Evolutionary conservation across 1,139 yeast genomes (phyloP).

Genomic region (Blastobotrys serpentis): DNA sequence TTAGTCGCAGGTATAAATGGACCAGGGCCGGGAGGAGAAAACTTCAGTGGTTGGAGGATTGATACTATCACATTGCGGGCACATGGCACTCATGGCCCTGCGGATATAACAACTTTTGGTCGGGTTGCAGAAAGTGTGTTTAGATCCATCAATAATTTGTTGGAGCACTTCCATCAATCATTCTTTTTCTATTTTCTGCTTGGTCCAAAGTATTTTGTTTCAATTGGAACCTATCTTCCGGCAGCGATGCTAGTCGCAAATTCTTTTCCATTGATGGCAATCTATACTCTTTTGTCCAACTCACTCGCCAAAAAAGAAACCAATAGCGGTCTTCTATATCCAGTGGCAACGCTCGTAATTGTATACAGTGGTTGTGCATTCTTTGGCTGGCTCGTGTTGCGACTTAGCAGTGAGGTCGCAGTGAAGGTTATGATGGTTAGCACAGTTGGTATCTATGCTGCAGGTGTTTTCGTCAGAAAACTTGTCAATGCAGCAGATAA

Average conservation of each 20-base stretch:
- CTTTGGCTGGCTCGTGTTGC: constrained; percentile 24
- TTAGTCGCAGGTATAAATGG: constrained; percentile 64
- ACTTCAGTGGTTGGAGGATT: constrained; percentile 94
- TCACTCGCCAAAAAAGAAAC: constrained; percentile 17
- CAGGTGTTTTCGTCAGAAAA: constrained; percentile 12
- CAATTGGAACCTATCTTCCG: constrained; percentile 92
- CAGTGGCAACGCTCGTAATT: constrained; percentile 27
- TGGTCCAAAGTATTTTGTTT: constrained; percentile 77
- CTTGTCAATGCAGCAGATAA: constrained; percentile 12
- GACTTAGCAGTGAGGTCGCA: constrained; percentile 20
- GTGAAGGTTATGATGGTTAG: constrained; percentile 17
- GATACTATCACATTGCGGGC: constrained; percentile 86
- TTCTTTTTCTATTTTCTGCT: constrained; percentile 88
- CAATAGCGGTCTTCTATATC: constrained; percentile 19
- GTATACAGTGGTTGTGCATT: constrained; percentile 25
- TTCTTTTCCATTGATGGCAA: constrained; percentile 68
- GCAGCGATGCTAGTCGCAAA: constrained; percentile 73
- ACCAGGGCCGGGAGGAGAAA: constrained; percentile 70
- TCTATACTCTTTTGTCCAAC: constrained; percentile 50
- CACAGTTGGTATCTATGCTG: constrained; percentile 16
- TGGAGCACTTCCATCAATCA: constrained; percentile 96
- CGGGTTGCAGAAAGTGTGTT: constrained; percentile 83
- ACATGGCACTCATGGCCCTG: constrained; percentile 52
- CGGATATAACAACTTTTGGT: constrained; percentile 89
- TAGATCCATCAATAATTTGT: constrained; percentile 84